These are phyloP conservation scores for Colletotrichum noveboracense DNA, from an alignment of 2,329 filamentous ascomycete species.

Conservation along the genomic window DNA sequence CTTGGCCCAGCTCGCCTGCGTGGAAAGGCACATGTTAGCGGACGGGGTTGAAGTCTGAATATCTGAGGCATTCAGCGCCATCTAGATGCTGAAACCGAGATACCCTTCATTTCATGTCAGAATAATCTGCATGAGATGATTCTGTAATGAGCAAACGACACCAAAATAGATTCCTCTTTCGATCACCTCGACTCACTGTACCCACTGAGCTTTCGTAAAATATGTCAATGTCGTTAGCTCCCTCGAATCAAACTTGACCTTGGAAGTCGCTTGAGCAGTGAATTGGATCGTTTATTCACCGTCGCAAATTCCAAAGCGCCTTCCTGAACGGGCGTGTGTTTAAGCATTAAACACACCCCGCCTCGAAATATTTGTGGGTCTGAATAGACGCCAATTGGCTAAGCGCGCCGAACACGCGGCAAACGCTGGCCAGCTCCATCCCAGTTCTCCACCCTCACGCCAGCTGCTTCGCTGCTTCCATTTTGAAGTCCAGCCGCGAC, in stretches of 20 bases:
- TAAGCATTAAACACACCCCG: background rate
- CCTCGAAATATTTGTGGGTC: background rate
- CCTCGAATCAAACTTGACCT: background rate
- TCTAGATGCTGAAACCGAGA: background rate
- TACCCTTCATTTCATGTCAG: slow-evolving; percentile 15
- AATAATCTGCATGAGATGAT: background rate
- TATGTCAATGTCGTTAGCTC: background rate
- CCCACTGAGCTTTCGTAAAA: background rate
- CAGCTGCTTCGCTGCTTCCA: slow-evolving; percentile 10
- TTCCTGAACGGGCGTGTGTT: background rate
- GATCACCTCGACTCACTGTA: background rate
- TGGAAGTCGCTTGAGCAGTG: background rate
- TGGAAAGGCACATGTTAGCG: background rate
- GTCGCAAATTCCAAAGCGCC: background rate
- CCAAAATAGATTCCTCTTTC: background rate
- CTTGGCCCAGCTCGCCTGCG: slow-evolving; percentile 76
- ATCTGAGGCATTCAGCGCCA: background rate
- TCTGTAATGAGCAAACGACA: slow-evolving; percentile 14
- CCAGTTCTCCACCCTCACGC: slow-evolving; percentile 17
- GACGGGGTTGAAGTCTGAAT: background rate
- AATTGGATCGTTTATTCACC: background rate
- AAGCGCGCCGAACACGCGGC: slow-evolving; percentile 3
- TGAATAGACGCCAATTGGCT: background rate
- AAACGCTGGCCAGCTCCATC: slow-evolving; percentile 18
- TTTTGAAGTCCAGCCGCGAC: slow-evolving; percentile 5